Evolutionary conservation across 2,329 filamentous ascomycete species (phyloP).

Genomic region (Trichoderma arundinaceum): DNA sequence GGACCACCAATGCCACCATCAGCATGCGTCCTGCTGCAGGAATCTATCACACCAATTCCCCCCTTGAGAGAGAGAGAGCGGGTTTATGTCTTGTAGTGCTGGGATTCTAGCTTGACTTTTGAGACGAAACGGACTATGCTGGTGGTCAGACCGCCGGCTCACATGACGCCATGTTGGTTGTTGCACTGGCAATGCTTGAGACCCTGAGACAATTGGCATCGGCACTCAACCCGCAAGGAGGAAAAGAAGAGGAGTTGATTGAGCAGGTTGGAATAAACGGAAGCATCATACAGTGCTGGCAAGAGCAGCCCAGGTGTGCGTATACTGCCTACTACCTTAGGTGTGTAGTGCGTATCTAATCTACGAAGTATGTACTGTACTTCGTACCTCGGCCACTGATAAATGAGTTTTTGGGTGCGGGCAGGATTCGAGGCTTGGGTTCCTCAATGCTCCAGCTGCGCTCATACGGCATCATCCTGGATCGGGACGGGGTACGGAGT

Average conservation of each 20-base stretch:
- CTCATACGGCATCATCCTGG: not conserved
- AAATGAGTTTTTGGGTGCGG: not conserved
- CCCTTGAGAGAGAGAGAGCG: too few species aligned
- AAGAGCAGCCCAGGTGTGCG: not conserved
- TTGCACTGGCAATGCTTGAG: not conserved
- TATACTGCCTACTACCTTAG: too few species aligned
- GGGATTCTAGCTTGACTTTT: not conserved
- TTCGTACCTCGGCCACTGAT: too few species aligned
- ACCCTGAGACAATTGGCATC: not conserved
- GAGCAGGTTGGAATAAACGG: not conserved
- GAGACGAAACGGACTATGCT: not conserved
- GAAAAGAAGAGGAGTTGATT: not conserved
- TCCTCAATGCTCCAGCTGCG: not conserved
- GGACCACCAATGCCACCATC: not conserved
- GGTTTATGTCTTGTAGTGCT: too few species aligned
- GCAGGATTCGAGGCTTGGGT: not conserved
- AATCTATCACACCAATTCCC: not conserved
- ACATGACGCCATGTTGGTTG: conserved; percentile 5
- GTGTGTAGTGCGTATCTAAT: not conserved
- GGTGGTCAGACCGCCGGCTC: conserved; percentile 18
- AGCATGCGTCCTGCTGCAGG: conserved; percentile 2
- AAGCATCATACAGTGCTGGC: not conserved
- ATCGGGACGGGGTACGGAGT: not conserved
- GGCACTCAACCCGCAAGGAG: too few species aligned
- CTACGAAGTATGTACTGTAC: not conserved